phyloP scores from a whole-genome alignment of 192 early-diverging fungal genomes.

The Linnemannia zychae region DNA sequence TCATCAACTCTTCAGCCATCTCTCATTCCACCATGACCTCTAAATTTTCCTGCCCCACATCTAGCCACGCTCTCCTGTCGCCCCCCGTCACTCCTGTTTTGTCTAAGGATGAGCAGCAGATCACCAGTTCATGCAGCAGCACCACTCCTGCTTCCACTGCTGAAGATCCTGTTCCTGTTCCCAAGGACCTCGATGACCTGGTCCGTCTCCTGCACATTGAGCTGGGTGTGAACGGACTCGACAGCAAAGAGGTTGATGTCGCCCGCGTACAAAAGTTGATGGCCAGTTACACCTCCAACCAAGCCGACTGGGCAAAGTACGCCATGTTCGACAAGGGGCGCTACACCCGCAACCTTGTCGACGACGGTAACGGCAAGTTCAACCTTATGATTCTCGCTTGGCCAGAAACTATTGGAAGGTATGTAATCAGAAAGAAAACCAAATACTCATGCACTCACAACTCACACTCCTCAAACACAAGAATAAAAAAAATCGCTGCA shows the following conservation, averaged over 20 bases:
- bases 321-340: conserved; percentile 78
- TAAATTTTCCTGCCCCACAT: background rate
- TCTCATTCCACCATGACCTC: background rate
- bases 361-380: conserved; percentile 94
- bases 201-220: conserved; percentile 65
- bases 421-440: conserved; percentile 17
- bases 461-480: background rate
- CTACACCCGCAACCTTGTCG: conserved; percentile 93
- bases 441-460: background rate
- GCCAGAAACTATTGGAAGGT: conserved; percentile 77
- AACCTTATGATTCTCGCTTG: conserved; percentile 96
- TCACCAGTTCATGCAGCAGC: background rate
- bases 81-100: conserved; percentile 16
- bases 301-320: conserved; percentile 82
- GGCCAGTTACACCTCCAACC: conserved; percentile 75
- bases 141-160: background rate
- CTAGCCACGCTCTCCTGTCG: background rate
- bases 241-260: conserved; percentile 69
- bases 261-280: conserved; percentile 74
- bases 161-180: conserved; percentile 35
- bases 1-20: background rate
- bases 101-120: conserved; percentile 1
- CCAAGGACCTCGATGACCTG: conserved; percentile 65
- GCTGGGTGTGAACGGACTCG: conserved; percentile 67
- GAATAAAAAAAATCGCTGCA: conserved; percentile 3